phyloP scores from a whole-genome alignment of 1,139 yeast species.

The Candida pseudoviswanathii region DNA sequence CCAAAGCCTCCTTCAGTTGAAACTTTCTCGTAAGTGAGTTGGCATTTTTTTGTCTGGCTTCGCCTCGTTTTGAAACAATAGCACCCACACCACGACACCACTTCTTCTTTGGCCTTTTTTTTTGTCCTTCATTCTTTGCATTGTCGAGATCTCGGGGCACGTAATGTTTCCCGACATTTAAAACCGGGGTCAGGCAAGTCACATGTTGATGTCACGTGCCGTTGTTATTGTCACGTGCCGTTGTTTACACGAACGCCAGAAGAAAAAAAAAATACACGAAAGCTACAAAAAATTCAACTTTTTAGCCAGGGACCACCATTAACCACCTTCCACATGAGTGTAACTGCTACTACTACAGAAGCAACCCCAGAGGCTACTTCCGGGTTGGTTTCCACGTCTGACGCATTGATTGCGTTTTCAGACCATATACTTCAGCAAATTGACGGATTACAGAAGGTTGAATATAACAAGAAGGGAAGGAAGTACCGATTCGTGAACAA shows the following conservation, averaged over 20 bases:
- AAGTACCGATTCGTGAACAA: constrained; percentile 54
- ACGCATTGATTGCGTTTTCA: constrained; percentile 30
- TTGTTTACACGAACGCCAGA: background rate
- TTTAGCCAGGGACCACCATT: background rate
- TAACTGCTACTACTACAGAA: background rate
- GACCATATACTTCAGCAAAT: constrained; percentile 29
- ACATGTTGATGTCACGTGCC: too few relatives aligned
- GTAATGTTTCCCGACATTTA: too few relatives aligned
- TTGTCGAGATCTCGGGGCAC: too few relatives aligned
- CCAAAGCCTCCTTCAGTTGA: too few relatives aligned
- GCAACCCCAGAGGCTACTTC: background rate
- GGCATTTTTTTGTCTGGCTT: too few relatives aligned
- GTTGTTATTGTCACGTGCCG: too few relatives aligned
- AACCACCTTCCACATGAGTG: background rate
- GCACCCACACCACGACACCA: too few relatives aligned
- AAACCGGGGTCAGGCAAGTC: too few relatives aligned
- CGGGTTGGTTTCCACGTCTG: constrained; percentile 22
- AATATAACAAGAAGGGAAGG: constrained; percentile 53
- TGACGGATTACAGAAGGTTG: constrained; percentile 38
- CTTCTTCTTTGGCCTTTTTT: too few relatives aligned
- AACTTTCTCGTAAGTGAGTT: too few relatives aligned
- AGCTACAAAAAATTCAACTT: background rate
- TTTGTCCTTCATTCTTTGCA: too few relatives aligned
- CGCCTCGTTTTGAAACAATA: too few relatives aligned
- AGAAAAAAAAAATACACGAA: background rate